Percentiles rank a stretch among this genome's conserved stretches.
These are phyloP conservation scores for Cicer chorassanicum DNA, from an alignment of 306 rosid species.

Conservation along the genomic window DNA sequence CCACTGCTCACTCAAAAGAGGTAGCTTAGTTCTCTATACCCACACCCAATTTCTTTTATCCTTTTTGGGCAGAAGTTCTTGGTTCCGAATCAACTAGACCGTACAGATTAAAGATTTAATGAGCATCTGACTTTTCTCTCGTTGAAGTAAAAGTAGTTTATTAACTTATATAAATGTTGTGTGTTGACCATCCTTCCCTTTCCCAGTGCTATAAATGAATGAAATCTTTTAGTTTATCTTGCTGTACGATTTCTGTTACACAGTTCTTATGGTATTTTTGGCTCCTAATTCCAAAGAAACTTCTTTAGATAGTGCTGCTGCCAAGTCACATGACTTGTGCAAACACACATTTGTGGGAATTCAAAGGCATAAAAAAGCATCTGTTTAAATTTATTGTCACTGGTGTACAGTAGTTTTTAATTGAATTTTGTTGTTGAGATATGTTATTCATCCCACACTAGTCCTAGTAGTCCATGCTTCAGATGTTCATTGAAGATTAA, in stretches of 20 bases:
- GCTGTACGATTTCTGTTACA: neutral
- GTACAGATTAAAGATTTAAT: neutral
- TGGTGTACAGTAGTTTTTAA: neutral
- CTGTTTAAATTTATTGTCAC: slow-evolving; percentile 2
- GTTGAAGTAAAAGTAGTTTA: neutral
- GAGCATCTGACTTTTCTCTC: neutral
- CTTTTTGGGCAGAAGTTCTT: neutral
- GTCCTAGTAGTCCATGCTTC: neutral
- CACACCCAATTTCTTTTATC: neutral
- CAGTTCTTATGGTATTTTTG: neutral
- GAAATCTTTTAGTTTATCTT: neutral
- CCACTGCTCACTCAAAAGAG: slow-evolving; percentile 38
- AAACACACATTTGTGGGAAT: neutral
- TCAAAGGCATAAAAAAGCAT: neutral
- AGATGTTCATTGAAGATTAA: neutral
- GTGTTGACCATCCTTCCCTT: neutral
- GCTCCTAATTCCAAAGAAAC: neutral
- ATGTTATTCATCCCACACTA: neutral
- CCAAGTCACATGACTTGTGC: neutral
- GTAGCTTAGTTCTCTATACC: slow-evolving; percentile 36
- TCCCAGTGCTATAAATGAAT: neutral
- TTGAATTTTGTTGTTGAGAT: neutral
- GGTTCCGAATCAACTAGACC: neutral
- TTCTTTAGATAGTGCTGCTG: slow-evolving; percentile 3
- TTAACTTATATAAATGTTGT: neutral